Conservation (phyloP, 75 land plant genomes). For the Pinus tabuliformis region DNA sequence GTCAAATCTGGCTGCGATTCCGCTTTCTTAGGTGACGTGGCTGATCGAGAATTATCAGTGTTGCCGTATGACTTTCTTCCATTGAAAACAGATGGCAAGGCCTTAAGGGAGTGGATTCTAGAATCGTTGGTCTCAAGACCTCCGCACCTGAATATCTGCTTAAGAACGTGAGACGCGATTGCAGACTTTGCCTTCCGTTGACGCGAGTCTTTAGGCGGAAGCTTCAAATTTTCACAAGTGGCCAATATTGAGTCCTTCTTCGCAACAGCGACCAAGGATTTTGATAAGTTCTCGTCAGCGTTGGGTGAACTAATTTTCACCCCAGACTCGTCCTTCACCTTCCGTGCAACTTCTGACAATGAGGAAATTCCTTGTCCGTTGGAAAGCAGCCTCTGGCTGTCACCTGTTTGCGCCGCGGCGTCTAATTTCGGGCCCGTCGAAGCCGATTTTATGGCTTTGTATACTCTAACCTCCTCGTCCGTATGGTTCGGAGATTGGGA, state of each 20-base stretch:
- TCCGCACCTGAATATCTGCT: constrained; percentile 5
- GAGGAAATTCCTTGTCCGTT: background rate
- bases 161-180: constrained; percentile 5
- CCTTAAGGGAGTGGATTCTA: background rate
- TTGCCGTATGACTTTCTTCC: background rate
- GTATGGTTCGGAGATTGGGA: background rate
- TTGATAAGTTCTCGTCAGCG: background rate
- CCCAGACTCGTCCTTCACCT: background rate
- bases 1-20: background rate
- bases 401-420: constrained; percentile 4
- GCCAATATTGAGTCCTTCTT: background rate
- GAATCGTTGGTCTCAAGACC: constrained; percentile 5
- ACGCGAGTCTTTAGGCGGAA: background rate
- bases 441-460: background rate
- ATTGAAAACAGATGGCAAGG: background rate
- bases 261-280: background rate
- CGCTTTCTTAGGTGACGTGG: background rate
- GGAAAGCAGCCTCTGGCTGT: background rate
- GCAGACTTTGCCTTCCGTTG: background rate
- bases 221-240: background rate
- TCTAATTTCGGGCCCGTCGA: background rate
- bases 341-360: background rate
- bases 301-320: background rate
- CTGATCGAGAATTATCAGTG: background rate
- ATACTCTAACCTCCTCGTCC: background rate